Percentiles rank a stretch among this genome's conserved stretches.
phyloP scores from a whole-genome alignment of 169 alveolate species.

The Eimeria maxima region DNA sequence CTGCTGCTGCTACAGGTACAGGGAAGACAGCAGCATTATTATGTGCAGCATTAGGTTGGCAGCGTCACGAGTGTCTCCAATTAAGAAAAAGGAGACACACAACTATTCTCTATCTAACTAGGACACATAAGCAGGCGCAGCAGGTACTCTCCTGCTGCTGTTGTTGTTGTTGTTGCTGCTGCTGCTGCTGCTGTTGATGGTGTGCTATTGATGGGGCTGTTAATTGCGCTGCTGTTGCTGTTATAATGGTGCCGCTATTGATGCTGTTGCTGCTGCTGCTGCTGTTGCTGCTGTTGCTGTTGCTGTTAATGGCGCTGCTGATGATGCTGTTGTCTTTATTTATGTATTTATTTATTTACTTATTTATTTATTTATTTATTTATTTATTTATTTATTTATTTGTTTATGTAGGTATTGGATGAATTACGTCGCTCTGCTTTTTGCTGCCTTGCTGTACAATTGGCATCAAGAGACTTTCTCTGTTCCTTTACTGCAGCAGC shows the following conservation, averaged over 20 bases:
- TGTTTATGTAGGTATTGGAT: neutral
- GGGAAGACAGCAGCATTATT: conserved; percentile 78
- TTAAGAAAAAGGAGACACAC: neutral
- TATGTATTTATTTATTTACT: no score
- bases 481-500: conserved; percentile 24
- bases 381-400: neutral
- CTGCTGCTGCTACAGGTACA: conserved; percentile 64
- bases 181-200: neutral
- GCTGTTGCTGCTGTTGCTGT: conserved; percentile 17
- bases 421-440: conserved; percentile 47
- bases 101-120: conserved; percentile 20
- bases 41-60: conserved; percentile 74
- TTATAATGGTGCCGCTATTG: neutral
- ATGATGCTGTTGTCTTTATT: neutral
- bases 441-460: conserved; percentile 42
- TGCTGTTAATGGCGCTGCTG: neutral
- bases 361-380: no score
- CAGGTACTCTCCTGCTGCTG: conserved; percentile 26
- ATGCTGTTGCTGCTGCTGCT: conserved; percentile 1
- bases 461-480: conserved; percentile 58
- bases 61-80: neutral
- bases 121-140: conserved; percentile 60
- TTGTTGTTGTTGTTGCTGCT: neutral
- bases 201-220: neutral
- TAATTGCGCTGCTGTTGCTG: neutral